Evolutionary conservation across 2,329 filamentous ascomycete genomes (phyloP).

Genomic region (Knufia petricola): DNA sequence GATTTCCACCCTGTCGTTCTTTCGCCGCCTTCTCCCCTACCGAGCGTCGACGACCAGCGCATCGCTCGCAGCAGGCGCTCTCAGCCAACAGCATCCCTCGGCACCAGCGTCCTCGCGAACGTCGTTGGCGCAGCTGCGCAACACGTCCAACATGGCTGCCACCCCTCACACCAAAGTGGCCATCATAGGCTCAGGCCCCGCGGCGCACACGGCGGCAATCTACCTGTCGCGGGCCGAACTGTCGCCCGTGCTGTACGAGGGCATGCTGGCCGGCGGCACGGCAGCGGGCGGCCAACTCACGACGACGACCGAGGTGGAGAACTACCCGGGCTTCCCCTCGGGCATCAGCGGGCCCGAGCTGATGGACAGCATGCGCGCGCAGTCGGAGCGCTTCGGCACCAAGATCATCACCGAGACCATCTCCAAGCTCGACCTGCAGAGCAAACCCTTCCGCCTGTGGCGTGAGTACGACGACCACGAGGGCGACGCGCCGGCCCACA

Average conservation of each 20-base stretch:
- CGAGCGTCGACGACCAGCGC: slow-evolving; percentile 60
- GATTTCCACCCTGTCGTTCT: slow-evolving; percentile 32
- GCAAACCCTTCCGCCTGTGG: slow-evolving; percentile 84
- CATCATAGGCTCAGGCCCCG: slow-evolving; percentile 84
- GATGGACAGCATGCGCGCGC: slow-evolving; percentile 92
- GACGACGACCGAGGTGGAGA: slow-evolving; percentile 96
- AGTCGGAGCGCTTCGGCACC: slow-evolving; percentile 87
- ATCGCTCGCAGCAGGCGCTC: slow-evolving; percentile 60
- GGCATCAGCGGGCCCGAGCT: slow-evolving; percentile 78
- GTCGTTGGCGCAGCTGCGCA: slow-evolving; percentile 24
- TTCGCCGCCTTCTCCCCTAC: slow-evolving; percentile 50
- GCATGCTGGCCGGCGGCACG: slow-evolving; percentile 94
- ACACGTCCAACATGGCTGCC: slow-evolving; percentile 57
- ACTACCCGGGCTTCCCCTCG: slow-evolving; percentile 89
- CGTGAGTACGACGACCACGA: slow-evolving; percentile 71
- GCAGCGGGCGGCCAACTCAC: slow-evolving; percentile 94
- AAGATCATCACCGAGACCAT: slow-evolving; percentile 90
- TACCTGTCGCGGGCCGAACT: slow-evolving; percentile 92
- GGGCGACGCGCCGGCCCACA: slow-evolving; percentile 62
- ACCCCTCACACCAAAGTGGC: slow-evolving; percentile 21
- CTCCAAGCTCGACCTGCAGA: slow-evolving; percentile 71
- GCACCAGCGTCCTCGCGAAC: slow-evolving; percentile 15
- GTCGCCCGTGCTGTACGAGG: slow-evolving; percentile 92
- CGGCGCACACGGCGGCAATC: slow-evolving; percentile 92
- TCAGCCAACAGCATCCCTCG: slow-evolving; percentile 51